These are phyloP conservation scores for Quaeritorhiza haematococci DNA, from an alignment of 371 early-diverging fungal species.

Conservation along the genomic window DNA sequence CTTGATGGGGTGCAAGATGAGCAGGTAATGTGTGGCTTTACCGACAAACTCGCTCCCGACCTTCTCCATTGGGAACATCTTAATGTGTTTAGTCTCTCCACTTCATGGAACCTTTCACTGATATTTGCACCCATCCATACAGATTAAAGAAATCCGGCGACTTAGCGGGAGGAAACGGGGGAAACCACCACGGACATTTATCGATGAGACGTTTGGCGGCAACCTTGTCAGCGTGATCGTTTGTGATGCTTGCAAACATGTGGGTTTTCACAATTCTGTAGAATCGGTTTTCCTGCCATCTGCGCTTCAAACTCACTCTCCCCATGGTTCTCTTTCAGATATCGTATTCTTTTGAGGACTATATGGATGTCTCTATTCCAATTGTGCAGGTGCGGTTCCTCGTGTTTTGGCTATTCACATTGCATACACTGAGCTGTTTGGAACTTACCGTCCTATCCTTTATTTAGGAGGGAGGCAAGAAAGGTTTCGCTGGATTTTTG, in stretches of 20 bases:
- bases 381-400: conserved; percentile 13
- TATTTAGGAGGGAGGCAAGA: too few species aligned
- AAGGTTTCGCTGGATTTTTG: too few species aligned
- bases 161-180: background rate
- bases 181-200: conserved; percentile 37
- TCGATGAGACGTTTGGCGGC: conserved; percentile 59
- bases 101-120: background rate
- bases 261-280: conserved; percentile 14
- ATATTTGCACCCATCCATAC: background rate
- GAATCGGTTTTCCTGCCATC: background rate
- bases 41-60: too few species aligned
- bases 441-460: background rate
- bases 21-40: conserved; percentile 23
- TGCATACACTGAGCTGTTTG: too few species aligned
- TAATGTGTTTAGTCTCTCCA: too few species aligned
- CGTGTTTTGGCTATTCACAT: background rate
- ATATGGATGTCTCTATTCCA: conserved; percentile 47
- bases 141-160: background rate
- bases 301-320: background rate
- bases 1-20: conserved; percentile 57
- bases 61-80: too few species aligned
- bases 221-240: conserved; percentile 55
- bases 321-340: conserved; percentile 5
- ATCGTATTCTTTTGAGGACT: conserved; percentile 47
- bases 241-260: conserved; percentile 54